Base-by-base conservation (phyloP, 768 basidiomycete species). In the Pholiota conissans region DNA sequence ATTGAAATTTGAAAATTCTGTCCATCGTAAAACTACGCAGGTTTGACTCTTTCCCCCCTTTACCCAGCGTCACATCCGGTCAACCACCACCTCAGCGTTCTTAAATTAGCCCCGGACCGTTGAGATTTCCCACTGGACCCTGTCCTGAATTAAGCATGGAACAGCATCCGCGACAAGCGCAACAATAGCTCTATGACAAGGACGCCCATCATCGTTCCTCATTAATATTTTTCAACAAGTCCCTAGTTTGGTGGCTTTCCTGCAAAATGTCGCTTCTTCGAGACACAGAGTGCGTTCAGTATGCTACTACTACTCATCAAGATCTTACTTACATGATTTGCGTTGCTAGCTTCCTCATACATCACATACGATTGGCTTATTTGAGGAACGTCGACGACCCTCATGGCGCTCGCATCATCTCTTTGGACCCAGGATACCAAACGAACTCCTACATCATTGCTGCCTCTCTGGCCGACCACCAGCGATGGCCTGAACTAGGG, bases 361-460 rank as follows among this genome's bases (percentile, higher is more conserved):
- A 97, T 69, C 84, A 82, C 60, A 77, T 97, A 5, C 88, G 95
- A 3, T 76, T 98, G 27, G 85, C 89, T 11, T 94, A 95, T 67
- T 79, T 98, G 16, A 89, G 93, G 61, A 85, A 88, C 63, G 85
- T 93, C 35, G 90, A 93, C 56, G 95, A 97, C 66, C 86, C 89
- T 1, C 92, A 94, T 67, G 90, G 90, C 8, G 74, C 86, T 0
- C 84, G 93, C 29, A 79, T 96, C 67, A 87, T 97, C 64, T 84
- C 91, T 8, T 77, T 95, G 46, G 86, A 88, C 67, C 88, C 89
- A 0, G 80, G 85, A 0, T 90, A 93, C 75, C 75, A 84, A 14
- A 79, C 87, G 10, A 96, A 95, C 68, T 87, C 92, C 0, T 94
- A 95, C 71, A 86, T 96, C 63, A 76, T 84, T 53, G 87, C 90